These are phyloP conservation scores for Croton setiger DNA, from an alignment of 441 rosid genomes.

Conservation along the genomic window DNA sequence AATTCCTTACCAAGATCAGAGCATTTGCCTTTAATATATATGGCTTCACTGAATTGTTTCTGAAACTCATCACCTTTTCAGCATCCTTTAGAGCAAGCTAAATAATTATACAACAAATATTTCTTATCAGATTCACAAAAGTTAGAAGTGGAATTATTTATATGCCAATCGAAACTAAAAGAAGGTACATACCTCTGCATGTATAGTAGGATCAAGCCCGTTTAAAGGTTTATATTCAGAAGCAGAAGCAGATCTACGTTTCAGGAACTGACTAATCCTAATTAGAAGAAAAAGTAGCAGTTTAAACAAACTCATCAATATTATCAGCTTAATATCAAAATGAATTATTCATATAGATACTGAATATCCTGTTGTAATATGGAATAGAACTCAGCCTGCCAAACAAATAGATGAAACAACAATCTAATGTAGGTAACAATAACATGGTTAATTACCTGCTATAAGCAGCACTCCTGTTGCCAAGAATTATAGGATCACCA, in stretches of 20 bases:
- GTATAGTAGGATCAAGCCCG: conserved; percentile 89
- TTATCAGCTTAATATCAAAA: conserved; percentile 6
- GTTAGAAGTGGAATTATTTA: background rate
- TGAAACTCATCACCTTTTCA: conserved; percentile 61
- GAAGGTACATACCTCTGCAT: conserved; percentile 70
- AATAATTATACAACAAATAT: conserved; percentile 21
- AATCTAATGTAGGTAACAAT: background rate
- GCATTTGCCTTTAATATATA: conserved; percentile 63
- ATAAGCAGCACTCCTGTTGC: conserved; percentile 80
- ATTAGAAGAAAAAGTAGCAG: conserved; percentile 19
- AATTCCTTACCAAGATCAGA: conserved; percentile 61
- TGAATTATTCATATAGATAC: conserved; percentile 8
- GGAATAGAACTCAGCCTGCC: conserved; percentile 3
- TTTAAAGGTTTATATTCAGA: conserved; percentile 72
- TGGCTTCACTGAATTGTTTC: conserved; percentile 51
- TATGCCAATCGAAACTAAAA: conserved; percentile 2
- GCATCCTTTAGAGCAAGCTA: conserved; percentile 97
- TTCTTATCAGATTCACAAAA: conserved; percentile 13
- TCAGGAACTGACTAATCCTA: conserved; percentile 80
- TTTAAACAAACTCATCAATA: conserved; percentile 17
- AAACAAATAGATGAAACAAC: background rate
- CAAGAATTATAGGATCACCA: conserved; percentile 69
- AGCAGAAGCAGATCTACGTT: conserved; percentile 60
- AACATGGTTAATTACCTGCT: conserved; percentile 46
- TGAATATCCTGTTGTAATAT: conserved; percentile 4